Evolutionary conservation across 371 early-diverging fungal species (phyloP).

Genomic region (Apophysomyces elegans): DNA sequence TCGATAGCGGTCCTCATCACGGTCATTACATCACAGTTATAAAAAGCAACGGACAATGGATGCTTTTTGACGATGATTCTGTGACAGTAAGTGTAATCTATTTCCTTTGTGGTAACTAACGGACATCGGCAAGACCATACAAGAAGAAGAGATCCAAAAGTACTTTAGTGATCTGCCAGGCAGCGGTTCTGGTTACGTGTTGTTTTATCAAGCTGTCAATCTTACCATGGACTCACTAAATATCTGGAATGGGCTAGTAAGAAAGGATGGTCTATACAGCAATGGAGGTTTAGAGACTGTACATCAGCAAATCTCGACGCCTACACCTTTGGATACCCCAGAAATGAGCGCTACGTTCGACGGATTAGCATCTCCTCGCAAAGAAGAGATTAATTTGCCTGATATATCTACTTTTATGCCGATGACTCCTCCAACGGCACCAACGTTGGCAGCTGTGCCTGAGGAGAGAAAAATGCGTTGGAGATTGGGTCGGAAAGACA

Average conservation of each 20-base stretch:
- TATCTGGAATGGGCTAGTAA: constrained; percentile 26
- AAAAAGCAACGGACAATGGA: constrained; percentile 87
- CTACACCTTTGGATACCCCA: constrained; percentile 8
- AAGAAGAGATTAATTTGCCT: neutral
- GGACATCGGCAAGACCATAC: constrained; percentile 54
- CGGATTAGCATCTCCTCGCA: constrained; percentile 1
- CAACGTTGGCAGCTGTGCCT: constrained; percentile 6
- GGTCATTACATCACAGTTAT: constrained; percentile 96
- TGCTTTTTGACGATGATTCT: constrained; percentile 94
- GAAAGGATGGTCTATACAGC: constrained; percentile 12
- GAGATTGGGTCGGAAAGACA: constrained; percentile 36
- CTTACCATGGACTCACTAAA: constrained; percentile 45
- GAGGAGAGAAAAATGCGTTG: constrained; percentile 43
- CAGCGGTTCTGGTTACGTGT: constrained; percentile 82
- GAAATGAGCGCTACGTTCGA: neutral
- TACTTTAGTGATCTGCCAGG: constrained; percentile 85
- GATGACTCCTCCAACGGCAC: constrained; percentile 7
- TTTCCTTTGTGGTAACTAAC: neutral
- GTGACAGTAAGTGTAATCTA: constrained; percentile 66
- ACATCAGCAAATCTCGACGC: neutral
- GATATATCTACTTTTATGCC: neutral
- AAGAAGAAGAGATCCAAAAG: constrained; percentile 79
- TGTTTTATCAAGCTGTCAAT: constrained; percentile 76
- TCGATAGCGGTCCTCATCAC: constrained; percentile 86
- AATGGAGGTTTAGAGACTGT: constrained; percentile 22